Conservation (phyloP, 208 protist genomes). For the Novymonas esmeraldas region DNA sequence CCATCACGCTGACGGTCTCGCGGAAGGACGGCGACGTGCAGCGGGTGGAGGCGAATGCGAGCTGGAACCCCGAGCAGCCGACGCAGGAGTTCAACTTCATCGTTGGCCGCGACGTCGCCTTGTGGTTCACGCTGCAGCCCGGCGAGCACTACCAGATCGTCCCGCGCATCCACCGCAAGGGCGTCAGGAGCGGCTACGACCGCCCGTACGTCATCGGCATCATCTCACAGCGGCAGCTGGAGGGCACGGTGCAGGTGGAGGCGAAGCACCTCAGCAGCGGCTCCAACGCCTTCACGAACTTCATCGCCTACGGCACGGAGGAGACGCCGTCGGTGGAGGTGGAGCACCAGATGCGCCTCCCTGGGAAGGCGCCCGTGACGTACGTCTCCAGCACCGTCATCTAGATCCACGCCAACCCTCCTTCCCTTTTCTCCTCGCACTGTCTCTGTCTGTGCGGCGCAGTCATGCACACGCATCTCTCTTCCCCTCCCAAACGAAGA, state of each 20-base stretch:
- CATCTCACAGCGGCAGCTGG: slow-evolving; percentile 26
- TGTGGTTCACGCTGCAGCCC: slow-evolving; percentile 62
- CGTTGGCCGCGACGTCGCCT: slow-evolving; percentile 55
- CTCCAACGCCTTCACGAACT: slow-evolving; percentile 54
- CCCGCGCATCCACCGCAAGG: slow-evolving; percentile 61
- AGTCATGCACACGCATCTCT: too few species aligned
- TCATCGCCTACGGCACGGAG: slow-evolving; percentile 28
- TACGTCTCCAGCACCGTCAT: slow-evolving; percentile 15
- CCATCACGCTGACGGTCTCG: slow-evolving; percentile 65
- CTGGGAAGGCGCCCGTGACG: slow-evolving; percentile 14
- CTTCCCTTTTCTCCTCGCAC: not conserved
- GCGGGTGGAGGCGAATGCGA: slow-evolving; percentile 36
- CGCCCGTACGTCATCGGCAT: slow-evolving; percentile 59
- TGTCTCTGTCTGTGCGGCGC: too few species aligned
- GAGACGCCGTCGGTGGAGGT: slow-evolving; percentile 24
- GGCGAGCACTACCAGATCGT: slow-evolving; percentile 62
- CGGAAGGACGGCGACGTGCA: slow-evolving; percentile 20
- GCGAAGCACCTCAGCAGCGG: slow-evolving; percentile 39
- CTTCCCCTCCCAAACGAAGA: too few species aligned
- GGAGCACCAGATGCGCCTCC: slow-evolving; percentile 45
- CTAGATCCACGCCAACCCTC: not conserved
- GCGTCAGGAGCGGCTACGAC: slow-evolving; percentile 39
- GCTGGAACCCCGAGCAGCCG: slow-evolving; percentile 36
- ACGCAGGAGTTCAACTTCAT: slow-evolving; percentile 57
- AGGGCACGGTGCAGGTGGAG: slow-evolving; percentile 45